Evolutionary conservation across 176 grass and related monocot genomes (phyloP), one percentile per base, ranked within the genome.

Genomic region (Rhynchospora tenuis): DNA sequence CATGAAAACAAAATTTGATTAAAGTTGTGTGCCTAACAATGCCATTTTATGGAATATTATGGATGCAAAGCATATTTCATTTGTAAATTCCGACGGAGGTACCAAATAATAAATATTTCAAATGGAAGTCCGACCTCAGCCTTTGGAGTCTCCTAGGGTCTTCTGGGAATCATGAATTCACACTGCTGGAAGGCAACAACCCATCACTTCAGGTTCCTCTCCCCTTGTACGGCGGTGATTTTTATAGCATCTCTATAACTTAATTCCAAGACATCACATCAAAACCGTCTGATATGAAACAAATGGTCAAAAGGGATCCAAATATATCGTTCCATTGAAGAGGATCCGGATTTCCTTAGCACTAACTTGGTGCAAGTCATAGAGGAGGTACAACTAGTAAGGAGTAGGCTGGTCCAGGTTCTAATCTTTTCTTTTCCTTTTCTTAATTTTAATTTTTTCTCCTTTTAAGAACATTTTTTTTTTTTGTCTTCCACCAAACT

Each of bases 331-430:
- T 20, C 2, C 4, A 47, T 22, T 11, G 62, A n/a, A 29, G 62
- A 65, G 23, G 62, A 65, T 72, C 43, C 43, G n/a, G 12, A 11
- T n/a, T 0, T 3, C 8, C 19, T 22, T 47, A 22, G 19, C 19
- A 48, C 29, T 28, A 33, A 38, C 33, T 1, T 5, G 5, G 64
- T 12, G 38, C 3, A 16, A 6, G 28, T 3, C 22, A 64, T 12
- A 69, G 73, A 77, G 50, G 4, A 56, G 50, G 73, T 77, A 77
- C 73, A 77, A 56, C 50, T 56, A 33, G 73, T 4, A 16, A 77
- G 23, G 47, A 1, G 22, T 77, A 77, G 73, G 48, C 73, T 56
- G 73, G 73, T 77, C 48, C 50, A 31, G 50, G 6, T 77, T 77
- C 73, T 56, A 56, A 55, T 77, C 14, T 77, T 55, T 77, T 24